Percentiles rank a stretch among this genome's conserved stretches.
These are phyloP conservation scores for Leonotis leonurus DNA, from an alignment of 257 asterid genomes.

Conservation along the genomic window DNA sequence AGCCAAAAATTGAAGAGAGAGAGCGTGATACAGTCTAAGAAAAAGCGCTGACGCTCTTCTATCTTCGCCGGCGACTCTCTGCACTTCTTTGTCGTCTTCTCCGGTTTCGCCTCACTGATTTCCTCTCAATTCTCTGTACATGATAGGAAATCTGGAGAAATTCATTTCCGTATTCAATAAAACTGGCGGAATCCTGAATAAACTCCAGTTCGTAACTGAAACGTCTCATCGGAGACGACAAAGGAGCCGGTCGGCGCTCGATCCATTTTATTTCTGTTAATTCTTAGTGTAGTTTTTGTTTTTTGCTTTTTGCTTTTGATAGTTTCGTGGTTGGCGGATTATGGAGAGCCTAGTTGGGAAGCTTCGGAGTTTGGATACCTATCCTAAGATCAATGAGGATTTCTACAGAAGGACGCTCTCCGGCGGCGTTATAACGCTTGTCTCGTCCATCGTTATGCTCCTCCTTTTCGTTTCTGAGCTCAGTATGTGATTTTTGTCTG, in stretches of 20 bases:
- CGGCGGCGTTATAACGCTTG: conserved; percentile 83
- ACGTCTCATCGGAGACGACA: conserved; percentile 17
- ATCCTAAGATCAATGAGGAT: conserved; percentile 97
- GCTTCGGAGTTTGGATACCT: conserved; percentile 74
- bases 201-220: not conserved
- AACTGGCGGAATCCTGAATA: not conserved
- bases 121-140: not conserved
- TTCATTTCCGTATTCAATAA: conserved; percentile 20
- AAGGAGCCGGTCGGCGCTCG: conserved; percentile 16
- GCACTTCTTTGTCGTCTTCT: conserved; percentile 12
- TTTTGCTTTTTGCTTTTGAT: not conserved
- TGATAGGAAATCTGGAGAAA: not conserved
- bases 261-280: not conserved
- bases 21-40: conserved; percentile 12
- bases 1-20: not conserved
- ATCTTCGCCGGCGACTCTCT: conserved; percentile 30
- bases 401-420: conserved; percentile 94
- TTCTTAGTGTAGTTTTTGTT: not conserved
- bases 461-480: conserved; percentile 93
- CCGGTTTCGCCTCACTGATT: not conserved
- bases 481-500: conserved; percentile 41
- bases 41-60: conserved; percentile 21
- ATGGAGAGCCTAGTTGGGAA: conserved; percentile 70
- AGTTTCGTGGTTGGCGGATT: conserved; percentile 11
- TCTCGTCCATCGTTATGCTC: conserved; percentile 79